Evolutionary conservation across 2,329 filamentous ascomycete species (phyloP), one percentile per base, ranked within the genome.

Genomic region (Cercospora canescens): DNA sequence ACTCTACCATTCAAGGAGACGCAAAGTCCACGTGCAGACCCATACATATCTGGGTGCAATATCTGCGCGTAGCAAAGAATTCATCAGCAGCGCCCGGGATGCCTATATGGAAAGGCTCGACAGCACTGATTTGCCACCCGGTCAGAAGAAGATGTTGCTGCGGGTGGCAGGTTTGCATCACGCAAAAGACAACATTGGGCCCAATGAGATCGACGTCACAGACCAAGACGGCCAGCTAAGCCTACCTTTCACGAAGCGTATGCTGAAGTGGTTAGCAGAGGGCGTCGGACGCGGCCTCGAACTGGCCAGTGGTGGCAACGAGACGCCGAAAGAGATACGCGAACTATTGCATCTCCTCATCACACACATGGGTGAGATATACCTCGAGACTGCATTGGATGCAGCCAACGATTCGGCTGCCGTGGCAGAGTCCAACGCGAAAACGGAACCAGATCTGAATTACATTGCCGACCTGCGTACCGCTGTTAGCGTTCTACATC

Each of bases 251-350:
- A 92, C 94, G n/a, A 98, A 98, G 81, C 88, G 95, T 64, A 99
- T 99, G 94, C 86, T 99, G 67, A 96, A 92, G 76, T 99, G 95
- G 95, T 83, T 99, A 45, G 95, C 95, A 2, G 95, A 99, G 82
- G 93, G 92, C 68, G 94, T 99, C 26, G 91, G 95, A 41, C 86
- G 95, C 69, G 93, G 93, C 0, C 84, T 99, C 9, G 95, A 99
- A 78, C 84, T 99, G n/a, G 93, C 92, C 26, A 90, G 92, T 26
- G 73, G 75, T 28, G 89, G 89, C 60, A 90, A 86, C 64, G 95
- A 99, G 72, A 97, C 93, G 4, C 93, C 95, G 16, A 98, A 96
- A 78, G 95, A 99, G 78, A 92, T 98, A 63, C 91, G 90, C 54
- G 89, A 92, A 67, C 85, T 98, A 26, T 85, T 97, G 35, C 91